Conservation (phyloP, 805 yeast species). For the Pichia cephalocereana region DNA sequence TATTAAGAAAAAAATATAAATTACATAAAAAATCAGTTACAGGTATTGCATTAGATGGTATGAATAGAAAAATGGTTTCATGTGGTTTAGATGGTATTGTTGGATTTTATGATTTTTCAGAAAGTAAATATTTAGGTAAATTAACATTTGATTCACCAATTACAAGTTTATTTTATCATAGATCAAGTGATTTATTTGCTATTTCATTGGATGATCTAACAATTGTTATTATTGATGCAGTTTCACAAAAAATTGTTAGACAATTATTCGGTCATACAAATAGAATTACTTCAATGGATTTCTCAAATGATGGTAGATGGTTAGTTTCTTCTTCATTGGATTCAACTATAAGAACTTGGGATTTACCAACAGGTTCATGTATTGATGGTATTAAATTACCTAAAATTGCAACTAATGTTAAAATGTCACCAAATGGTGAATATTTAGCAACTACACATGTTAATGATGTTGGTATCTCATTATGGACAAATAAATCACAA, state of each 20-base stretch:
- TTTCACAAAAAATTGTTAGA: conserved; percentile 77
- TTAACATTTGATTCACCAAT: conserved; percentile 68
- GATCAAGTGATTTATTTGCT: conserved; percentile 77
- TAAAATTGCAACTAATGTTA: conserved; percentile 70
- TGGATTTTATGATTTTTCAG: conserved; percentile 77
- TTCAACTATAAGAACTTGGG: conserved; percentile 91
- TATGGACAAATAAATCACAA: conserved; percentile 91
- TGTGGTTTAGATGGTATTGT: conserved; percentile 84
- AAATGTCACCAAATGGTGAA: conserved; percentile 83
- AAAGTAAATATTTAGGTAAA: conserved; percentile 58
- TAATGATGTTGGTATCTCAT: conserved; percentile 74
- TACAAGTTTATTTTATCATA: conserved; percentile 68
- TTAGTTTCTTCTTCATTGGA: conserved; percentile 76
- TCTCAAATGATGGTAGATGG: conserved; percentile 96
- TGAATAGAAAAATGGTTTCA: conserved; percentile 82
- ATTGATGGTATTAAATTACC: conserved; percentile 81
- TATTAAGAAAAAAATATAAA: conserved; percentile 57
- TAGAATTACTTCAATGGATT: conserved; percentile 79
- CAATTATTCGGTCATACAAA: conserved; percentile 84
- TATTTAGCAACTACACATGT: conserved; percentile 90
- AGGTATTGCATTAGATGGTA: conserved; percentile 81
- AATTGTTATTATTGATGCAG: conserved; percentile 72
- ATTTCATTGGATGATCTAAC: conserved; percentile 80
- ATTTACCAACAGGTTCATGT: conserved; percentile 92
- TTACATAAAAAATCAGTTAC: conserved; percentile 75